Evolutionary conservation across 2,329 filamentous ascomycete genomes (phyloP), one percentile per base, ranked within the genome.

Genomic region (Sphaerostilbella broomeana): DNA sequence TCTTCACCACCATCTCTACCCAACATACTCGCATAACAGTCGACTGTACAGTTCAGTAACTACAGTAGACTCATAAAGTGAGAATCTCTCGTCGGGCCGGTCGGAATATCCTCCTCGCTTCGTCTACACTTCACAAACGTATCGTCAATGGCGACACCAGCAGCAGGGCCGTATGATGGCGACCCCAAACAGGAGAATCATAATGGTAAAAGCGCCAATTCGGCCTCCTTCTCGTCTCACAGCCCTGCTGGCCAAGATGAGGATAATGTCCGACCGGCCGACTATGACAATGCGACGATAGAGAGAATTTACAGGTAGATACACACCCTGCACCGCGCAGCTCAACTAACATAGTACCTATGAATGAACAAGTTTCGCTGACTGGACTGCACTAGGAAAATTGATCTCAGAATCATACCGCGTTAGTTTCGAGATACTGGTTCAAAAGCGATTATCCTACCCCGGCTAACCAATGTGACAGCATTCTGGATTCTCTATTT

Each of bases 401-500:
- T 79, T 33, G 75, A 79, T 55, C 56, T 60, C 18, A 72, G 75
- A 50, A 78, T 79, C 53, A 78, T 79, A 47, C 75, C 75, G 48
- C 68, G 72, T 74, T 55, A 47, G 59, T 49, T 20, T 12, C 5
- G 12, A 18, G 4, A 10, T 11, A 16, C 6, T n/a, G 11, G 8
- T 49, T 51, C 11, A 8, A 4, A 13, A 21, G 8, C 6, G 6
- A 2, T 26, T n/a, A 15, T 3, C n/a, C n/a, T n/a, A n/a, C n/a
- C n/a, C n/a, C n/a, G n/a, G 15, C 42, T 42, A 29, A 44, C 21
- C 3, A 3, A 3, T 5, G 2, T 13, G 4, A 15, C 46, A 73
- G 86, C 88, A 20, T 90, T 95, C 62, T 95, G 88, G 88, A 61
- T 82, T 12, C 73, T 95, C 12, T 95, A 95, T 66, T 95, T 95